Evolutionary conservation across 371 early-diverging fungal genomes (phyloP), one percentile per base, ranked within the genome.

Genomic region (Zancudomyces culisetae): DNA sequence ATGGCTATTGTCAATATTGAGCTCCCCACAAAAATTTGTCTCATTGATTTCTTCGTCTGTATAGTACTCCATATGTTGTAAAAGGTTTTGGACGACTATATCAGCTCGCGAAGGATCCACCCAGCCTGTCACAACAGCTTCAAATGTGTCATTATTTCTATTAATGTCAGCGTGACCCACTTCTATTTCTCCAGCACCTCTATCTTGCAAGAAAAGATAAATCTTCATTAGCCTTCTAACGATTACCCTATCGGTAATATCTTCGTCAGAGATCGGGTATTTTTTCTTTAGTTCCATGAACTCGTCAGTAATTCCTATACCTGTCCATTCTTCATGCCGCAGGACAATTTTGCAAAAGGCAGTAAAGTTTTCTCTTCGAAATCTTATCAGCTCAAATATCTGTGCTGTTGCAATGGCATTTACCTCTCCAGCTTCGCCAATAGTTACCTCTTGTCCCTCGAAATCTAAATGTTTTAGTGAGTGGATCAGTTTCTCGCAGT

Each of bases 401-500:
- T 49, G 50, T 13, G 13, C 50, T 29, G 50, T 49, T 8, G 50
- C 50, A 29, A 49, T 49, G 20, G 50, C 27, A 49, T 49, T 49
- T 20, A 49, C 39, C 20, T 49, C 50, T 19, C 50, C 50, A 27
- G 50, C 50, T 35, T 49, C 50, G n/a, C 50, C 50, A 18, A 49
- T 30, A 29, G 50, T 19, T 28, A 49, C 30, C 12, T 49, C 50
- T 35, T 49, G 50, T 13, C 50, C 50, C 20, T 49, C 50, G 8
- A 12, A 27, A 30, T 49, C 50, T 21, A 49, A 49, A 49, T 49
- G 50, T 13, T 27, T 27, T 12, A 49, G 50, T n/a, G 50, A 10
- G 3, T 30, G 28, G 8, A 49, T 30, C 23, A 49, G 23, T 20
- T 49, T 27, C 23, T 49, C 50, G 39, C 50, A 49, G 21, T 49